phyloP scores from a whole-genome alignment of 352 stramenopile genomes.

The Phytophthora uliginosa region DNA sequence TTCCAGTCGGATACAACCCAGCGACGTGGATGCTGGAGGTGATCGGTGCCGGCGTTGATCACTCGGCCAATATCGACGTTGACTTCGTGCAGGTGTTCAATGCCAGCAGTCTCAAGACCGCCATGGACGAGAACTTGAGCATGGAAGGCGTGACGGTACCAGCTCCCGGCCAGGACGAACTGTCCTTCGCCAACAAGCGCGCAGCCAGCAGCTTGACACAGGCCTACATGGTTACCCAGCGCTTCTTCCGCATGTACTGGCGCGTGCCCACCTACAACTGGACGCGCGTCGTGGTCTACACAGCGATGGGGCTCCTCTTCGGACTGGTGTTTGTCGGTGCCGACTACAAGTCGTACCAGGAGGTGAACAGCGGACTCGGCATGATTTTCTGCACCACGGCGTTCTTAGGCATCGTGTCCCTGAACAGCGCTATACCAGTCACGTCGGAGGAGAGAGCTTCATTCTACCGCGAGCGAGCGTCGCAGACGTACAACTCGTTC shows the following conservation, averaged over 20 bases:
- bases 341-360: conserved; percentile 48
- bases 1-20: conserved; percentile 63
- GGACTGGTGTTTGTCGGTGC: conserved; percentile 51
- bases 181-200: conserved; percentile 44
- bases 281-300: conserved; percentile 59
- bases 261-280: conserved; percentile 83
- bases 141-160: conserved; percentile 32
- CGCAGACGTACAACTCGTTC: conserved; percentile 79
- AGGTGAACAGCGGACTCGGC: conserved; percentile 58
- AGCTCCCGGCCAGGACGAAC: conserved; percentile 13
- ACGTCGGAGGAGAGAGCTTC: conserved; percentile 82
- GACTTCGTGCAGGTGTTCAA: conserved; percentile 44
- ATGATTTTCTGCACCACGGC: conserved; percentile 85
- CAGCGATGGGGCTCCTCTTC: conserved; percentile 68
- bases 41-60: conserved; percentile 56
- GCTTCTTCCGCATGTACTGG: conserved; percentile 82
- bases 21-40: conserved; percentile 88
- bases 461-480: conserved; percentile 90
- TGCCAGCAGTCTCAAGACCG: conserved; percentile 26
- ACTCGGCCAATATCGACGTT: conserved; percentile 30
- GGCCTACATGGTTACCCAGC: conserved; percentile 53
- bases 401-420: conserved; percentile 81
- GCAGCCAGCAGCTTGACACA: conserved; percentile 36
- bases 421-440: conserved; percentile 77
- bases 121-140: conserved; percentile 34